These are phyloP conservation scores for Corymbia maculata DNA, from an alignment of 345 rosid species.

Conservation along the genomic window DNA sequence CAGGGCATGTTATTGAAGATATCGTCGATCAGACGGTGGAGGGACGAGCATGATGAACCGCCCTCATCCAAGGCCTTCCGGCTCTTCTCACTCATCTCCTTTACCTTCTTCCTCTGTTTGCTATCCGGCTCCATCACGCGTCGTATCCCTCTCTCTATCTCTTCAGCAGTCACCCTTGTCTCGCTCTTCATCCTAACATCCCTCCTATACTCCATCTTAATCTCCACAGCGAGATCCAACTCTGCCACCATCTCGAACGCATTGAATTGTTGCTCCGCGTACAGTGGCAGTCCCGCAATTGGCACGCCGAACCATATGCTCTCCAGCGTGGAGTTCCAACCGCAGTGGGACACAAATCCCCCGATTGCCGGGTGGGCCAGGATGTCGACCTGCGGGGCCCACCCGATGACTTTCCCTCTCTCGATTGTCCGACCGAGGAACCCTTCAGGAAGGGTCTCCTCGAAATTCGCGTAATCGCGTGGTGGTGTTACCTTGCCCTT, in stretches of 20 bases:
- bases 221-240: too few relatives aligned
- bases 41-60: too few relatives aligned
- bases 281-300: conserved; percentile 37
- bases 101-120: too few relatives aligned
- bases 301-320: conserved; percentile 51
- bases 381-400: conserved; percentile 32
- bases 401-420: conserved; percentile 36
- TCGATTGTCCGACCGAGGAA: conserved; percentile 26
- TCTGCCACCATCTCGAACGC: conserved; percentile 23
- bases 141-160: too few relatives aligned
- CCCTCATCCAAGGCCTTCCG: too few relatives aligned
- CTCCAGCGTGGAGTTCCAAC: conserved; percentile 50
- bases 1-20: too few relatives aligned
- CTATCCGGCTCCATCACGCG: too few relatives aligned
- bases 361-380: conserved; percentile 5
- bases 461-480: conserved; percentile 2
- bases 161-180: too few relatives aligned
- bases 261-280: conserved; percentile 41
- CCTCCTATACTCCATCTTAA: background rate
- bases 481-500: background rate
- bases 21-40: too few relatives aligned
- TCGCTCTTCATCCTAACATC: background rate
- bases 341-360: conserved; percentile 3
- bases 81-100: too few relatives aligned
- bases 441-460: conserved; percentile 35